Base-by-base conservation (phyloP, 2,329 filamentous ascomycete genomes). In the Chrysoporthe cubensis region DNA sequence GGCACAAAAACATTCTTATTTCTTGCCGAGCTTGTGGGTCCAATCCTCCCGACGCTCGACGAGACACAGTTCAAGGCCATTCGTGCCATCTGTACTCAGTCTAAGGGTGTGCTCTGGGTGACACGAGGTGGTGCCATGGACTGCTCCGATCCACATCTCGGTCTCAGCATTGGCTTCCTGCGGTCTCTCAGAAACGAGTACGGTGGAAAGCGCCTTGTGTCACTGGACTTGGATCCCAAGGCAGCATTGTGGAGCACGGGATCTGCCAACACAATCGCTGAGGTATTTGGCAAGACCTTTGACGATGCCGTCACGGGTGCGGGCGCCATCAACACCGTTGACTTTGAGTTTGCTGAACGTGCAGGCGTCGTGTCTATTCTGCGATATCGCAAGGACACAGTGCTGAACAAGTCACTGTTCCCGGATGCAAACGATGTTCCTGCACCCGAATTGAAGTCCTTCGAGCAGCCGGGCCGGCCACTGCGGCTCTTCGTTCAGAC, bases 221-320 rank as follows among this genome's bases (percentile, higher is more conserved):
- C 74, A 0, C 67, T 77, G 11, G 75, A 77, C 48, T 66, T 76
- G n/a, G 75, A 75, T 56, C 72, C 74, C 13, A 54, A 16, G 26
- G 32, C 50, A 4, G 50, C 50, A 13, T 21, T 54, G 21, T 54
- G 50, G 50, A 34, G 50, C 50, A 54, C 50, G 32, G 50, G 50
- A 26, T 54, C 50, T 54, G 50, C 50, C 26, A 32, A 26, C 26
- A 54, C 50, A 21, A 16, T 54, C 50, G 50, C 50, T 13, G 50
- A 54, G 50, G 50, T 54, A 26, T 54, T 54, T 34, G 26, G 50
- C 4, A 34, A 54, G 50, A 32, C 50, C 16, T 54, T 54, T 32
- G 50, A 54, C 21, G 50, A 34, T 18, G 8, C 44, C 48, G 40
- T 37, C 16, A 48, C 32, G 5, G 8, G n/a, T 18, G 37, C 18